Evolutionary conservation across 2,329 filamentous ascomycete genomes (phyloP), one percentile per base, ranked within the genome.

Genomic region (Diaporthe caulivora): DNA sequence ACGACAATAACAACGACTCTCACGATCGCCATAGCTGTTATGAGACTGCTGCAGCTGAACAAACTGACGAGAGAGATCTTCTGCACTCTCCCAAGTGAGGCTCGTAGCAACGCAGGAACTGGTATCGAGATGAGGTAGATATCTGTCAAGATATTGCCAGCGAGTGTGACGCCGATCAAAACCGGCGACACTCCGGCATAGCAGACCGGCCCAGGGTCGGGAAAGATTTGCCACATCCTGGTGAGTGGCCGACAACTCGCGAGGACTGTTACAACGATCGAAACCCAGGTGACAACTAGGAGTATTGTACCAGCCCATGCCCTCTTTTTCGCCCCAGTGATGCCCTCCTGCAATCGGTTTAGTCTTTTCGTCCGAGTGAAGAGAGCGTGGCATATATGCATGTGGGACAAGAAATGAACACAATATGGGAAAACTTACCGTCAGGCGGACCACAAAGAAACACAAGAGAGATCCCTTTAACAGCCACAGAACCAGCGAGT

Each of bases 201-300:
- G 34, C 73, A 75, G 26, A 62, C 78, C 88, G 87, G 85, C 15
- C 89, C 88, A 0, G 89, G 89, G 40, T 91, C 80, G 0, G 90
- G 90, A 69, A 86, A 81, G 64, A 92, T 90, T 78, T 91, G 88
- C 89, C 89, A 92, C 77, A 89, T 88, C 51, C 84, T 84, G 34
- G 81, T 76, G 70, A 91, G 85, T 0, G 89, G 89, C 31, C 83
- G 83, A 75, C 90, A 92, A 10, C 85, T 84, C 3, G 88, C 81
- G 18, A 90, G 83, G 47, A 90, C 84, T 4, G 86, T 86, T 44
- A 87, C 81, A 37, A 89, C 80, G 7, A 86, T 85, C 0, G 83
- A 83, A 37, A 90, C 71, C 75, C 87, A 91, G 5, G 87, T 90
- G 2, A 76, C 76, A 0, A 81, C 81, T 44, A 91, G 84, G 47